Evolutionary conservation across 768 basidiomycete species (phyloP).

Genomic region (Macrolepiota fuliginosa): DNA sequence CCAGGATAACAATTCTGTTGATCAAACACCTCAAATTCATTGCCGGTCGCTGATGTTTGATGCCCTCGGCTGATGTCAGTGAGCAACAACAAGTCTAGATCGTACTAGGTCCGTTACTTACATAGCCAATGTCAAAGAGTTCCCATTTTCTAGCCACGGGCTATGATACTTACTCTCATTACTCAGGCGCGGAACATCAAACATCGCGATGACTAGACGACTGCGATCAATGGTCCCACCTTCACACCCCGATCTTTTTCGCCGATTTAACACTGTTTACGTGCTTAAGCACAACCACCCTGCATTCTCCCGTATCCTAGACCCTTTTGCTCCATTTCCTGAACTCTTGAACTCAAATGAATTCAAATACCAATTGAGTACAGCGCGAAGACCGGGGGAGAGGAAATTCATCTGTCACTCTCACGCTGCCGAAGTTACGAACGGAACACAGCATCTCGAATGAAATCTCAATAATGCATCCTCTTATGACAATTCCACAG

Average conservation of each 20-base stretch:
- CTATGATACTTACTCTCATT: not conserved
- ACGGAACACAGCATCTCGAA: conserved; percentile 1
- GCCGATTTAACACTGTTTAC: no score
- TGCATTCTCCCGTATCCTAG: not conserved
- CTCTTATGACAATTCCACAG: not conserved
- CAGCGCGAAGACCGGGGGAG: conserved; percentile 9
- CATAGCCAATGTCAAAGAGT: no score
- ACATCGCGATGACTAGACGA: no score
- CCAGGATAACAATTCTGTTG: not conserved
- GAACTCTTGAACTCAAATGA: not conserved
- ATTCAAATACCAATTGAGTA: not conserved
- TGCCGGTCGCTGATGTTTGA: not conserved
- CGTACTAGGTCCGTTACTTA: not conserved
- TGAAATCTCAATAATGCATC: not conserved
- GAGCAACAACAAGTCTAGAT: not conserved
- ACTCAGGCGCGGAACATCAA: no score
- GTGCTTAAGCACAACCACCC: not conserved
- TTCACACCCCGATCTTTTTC: no score
- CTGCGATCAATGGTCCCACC: no score
- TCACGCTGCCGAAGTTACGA: not conserved
- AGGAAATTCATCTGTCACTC: not conserved
- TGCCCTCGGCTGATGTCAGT: not conserved
- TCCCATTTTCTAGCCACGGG: no score
- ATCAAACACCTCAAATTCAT: not conserved
- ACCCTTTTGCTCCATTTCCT: not conserved